Conservation (phyloP, 805 yeast genomes). For the Candida rishiriensis region DNA sequence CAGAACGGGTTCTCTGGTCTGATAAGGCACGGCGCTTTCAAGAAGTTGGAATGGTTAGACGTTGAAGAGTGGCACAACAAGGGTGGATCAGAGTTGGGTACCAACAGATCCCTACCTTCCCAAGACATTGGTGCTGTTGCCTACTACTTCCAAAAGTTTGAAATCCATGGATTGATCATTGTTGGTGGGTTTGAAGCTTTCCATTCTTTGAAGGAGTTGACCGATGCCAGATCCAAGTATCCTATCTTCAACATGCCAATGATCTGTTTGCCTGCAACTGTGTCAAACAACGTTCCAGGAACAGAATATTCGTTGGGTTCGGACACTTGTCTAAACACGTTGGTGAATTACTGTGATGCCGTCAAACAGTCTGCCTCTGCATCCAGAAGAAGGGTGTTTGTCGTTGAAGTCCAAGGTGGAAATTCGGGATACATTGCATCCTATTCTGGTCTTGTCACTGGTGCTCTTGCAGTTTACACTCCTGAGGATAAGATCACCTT, state of each 20-base stretch:
- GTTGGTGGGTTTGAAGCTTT: conserved; percentile 85
- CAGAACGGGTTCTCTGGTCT: conserved; percentile 74
- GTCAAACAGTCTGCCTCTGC: conserved; percentile 77
- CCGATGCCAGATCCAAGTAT: conserved; percentile 52
- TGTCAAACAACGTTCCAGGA: conserved; percentile 79
- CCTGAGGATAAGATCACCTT: conserved; percentile 81
- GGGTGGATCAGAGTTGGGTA: conserved; percentile 83
- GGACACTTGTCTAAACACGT: conserved; percentile 69
- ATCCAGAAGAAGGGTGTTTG: conserved; percentile 72
- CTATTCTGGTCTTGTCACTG: conserved; percentile 76
- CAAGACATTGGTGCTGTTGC: conserved; percentile 71
- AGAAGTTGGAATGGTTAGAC: conserved; percentile 60
- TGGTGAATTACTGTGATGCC: conserved; percentile 72
- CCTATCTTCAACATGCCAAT: conserved; percentile 75
- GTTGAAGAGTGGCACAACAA: conserved; percentile 67
- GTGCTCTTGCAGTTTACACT: conserved; percentile 86
- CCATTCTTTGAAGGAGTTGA: conserved; percentile 63
- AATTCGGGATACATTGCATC: conserved; percentile 84
- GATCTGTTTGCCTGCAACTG: conserved; percentile 74
- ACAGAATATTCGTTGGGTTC: conserved; percentile 74
- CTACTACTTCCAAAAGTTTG: conserved; percentile 62
- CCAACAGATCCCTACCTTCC: conserved; percentile 66
- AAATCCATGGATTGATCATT: conserved; percentile 64
- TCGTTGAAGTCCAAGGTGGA: conserved; percentile 84
- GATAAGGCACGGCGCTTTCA: conserved; percentile 56